Percentiles rank a stretch among this genome's conserved stretches.
Conservation (phyloP, 441 rosid genomes). For the Flueggea neowawraea region DNA sequence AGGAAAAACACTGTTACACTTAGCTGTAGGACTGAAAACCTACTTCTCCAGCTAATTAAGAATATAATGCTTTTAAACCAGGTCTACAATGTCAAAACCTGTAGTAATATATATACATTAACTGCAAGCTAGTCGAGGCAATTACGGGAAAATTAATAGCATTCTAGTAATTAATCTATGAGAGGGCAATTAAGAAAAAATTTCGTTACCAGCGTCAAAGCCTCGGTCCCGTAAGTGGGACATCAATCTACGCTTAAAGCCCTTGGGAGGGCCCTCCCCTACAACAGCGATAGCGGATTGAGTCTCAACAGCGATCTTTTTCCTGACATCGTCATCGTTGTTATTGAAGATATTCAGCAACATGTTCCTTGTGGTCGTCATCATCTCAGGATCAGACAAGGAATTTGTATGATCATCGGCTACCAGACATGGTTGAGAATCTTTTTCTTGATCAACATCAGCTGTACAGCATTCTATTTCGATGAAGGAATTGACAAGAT, state of each 20-base stretch:
- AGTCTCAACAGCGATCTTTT: constrained; percentile 27
- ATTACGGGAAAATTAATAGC: too few species aligned
- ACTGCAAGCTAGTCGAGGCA: too few species aligned
- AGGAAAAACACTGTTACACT: too few species aligned
- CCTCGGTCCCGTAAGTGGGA: constrained; percentile 46
- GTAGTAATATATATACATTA: too few species aligned
- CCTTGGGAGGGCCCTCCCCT: constrained; percentile 19
- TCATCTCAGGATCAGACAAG: constrained; percentile 22
- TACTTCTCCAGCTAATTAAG: too few species aligned
- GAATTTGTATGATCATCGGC: constrained; percentile 5
- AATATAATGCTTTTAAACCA: too few species aligned
- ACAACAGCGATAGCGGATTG: constrained; percentile 20
- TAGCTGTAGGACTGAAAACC: too few species aligned
- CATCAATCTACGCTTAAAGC: constrained; percentile 49
- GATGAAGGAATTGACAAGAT: constrained; percentile 66
- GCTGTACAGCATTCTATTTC: constrained; percentile 33
- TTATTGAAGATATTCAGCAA: constrained; percentile 12
- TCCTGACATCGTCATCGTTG: constrained; percentile 20
- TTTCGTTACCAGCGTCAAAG: constrained; percentile 65
- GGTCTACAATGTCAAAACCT: too few species aligned
- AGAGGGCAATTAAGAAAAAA: too few species aligned
- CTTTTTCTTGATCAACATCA: neutral
- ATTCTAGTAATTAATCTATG: too few species aligned
- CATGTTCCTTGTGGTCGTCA: constrained; percentile 13
- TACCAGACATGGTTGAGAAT: neutral